Evolutionary conservation across 2,329 filamentous ascomycete species (phyloP).

Genomic region (Chalaropsis thielavioides): DNA sequence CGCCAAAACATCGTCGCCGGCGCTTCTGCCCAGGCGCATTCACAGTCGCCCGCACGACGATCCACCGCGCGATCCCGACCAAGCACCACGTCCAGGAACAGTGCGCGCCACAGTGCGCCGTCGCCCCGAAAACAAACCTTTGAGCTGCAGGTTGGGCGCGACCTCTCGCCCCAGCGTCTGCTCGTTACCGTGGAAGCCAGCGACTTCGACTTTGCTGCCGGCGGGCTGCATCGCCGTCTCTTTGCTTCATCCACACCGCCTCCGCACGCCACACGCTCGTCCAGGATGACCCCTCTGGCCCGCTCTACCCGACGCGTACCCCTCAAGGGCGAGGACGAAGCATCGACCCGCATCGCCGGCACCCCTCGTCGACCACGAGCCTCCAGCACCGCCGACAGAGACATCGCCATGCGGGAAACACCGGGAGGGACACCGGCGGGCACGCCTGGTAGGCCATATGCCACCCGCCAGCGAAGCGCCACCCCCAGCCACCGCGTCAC

Average conservation of each 20-base stretch:
- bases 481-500: neutral
- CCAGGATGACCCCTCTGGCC: neutral
- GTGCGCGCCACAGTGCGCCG: slow-evolving; percentile 13
- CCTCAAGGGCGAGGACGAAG: slow-evolving; percentile 15
- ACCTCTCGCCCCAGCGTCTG: slow-evolving; percentile 36
- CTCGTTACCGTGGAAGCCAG: slow-evolving; percentile 43
- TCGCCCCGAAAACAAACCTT: slow-evolving; percentile 44
- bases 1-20: neutral
- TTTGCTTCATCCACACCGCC: slow-evolving; percentile 30
- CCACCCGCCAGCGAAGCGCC: slow-evolving; percentile 1
- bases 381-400: neutral
- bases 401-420: neutral
- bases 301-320: slow-evolving; percentile 13
- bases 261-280: neutral
- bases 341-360: slow-evolving; percentile 1
- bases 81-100: neutral
- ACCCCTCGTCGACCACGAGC: slow-evolving; percentile 11
- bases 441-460: neutral
- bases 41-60: neutral
- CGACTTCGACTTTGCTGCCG: slow-evolving; percentile 23
- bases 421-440: neutral
- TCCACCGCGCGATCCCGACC: neutral
- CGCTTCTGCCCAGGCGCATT: neutral
- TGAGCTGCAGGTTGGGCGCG: slow-evolving; percentile 40
- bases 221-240: slow-evolving; percentile 28